These are phyloP conservation scores for Aspergillus neoniger DNA, from an alignment of 2,329 filamentous ascomycete genomes.

Conservation along the genomic window DNA sequence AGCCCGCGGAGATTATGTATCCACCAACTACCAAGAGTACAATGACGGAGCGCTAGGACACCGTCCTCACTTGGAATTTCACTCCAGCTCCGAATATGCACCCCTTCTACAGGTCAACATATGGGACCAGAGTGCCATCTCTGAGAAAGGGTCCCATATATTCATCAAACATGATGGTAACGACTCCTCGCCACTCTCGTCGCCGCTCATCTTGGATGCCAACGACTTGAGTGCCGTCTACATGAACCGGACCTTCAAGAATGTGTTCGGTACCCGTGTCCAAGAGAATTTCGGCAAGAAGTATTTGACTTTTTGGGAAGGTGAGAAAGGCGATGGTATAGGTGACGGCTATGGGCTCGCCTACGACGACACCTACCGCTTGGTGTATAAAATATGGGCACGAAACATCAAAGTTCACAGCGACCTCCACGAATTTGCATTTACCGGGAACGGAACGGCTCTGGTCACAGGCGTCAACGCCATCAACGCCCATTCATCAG, in stretches of 20 bases:
- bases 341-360: slow-evolving; percentile 13
- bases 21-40: slow-evolving; percentile 5
- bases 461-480: slow-evolving; percentile 10
- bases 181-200: slow-evolving; percentile 9
- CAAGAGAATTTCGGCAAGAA: slow-evolving; percentile 12
- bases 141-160: slow-evolving; percentile 11
- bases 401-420: slow-evolving; percentile 8
- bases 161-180: slow-evolving; percentile 15
- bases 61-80: slow-evolving; percentile 12
- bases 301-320: slow-evolving; percentile 15
- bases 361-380: slow-evolving; percentile 11
- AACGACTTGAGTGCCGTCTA: slow-evolving; percentile 13
- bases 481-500: neutral
- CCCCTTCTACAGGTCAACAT: slow-evolving; percentile 11
- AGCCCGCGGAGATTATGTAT: slow-evolving; percentile 2
- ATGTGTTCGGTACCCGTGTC: slow-evolving; percentile 13
- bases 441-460: slow-evolving; percentile 6
- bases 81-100: slow-evolving; percentile 11
- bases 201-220: slow-evolving; percentile 12
- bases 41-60: slow-evolving; percentile 10
- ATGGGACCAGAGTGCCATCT: slow-evolving; percentile 9
- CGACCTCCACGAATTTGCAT: slow-evolving; percentile 12
- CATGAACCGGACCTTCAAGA: slow-evolving; percentile 12
- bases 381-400: slow-evolving; percentile 10
- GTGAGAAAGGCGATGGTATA: slow-evolving; percentile 12